Conservation (phyloP, 2,329 filamentous ascomycete species). For the Ceratocystis variospora region DNA sequence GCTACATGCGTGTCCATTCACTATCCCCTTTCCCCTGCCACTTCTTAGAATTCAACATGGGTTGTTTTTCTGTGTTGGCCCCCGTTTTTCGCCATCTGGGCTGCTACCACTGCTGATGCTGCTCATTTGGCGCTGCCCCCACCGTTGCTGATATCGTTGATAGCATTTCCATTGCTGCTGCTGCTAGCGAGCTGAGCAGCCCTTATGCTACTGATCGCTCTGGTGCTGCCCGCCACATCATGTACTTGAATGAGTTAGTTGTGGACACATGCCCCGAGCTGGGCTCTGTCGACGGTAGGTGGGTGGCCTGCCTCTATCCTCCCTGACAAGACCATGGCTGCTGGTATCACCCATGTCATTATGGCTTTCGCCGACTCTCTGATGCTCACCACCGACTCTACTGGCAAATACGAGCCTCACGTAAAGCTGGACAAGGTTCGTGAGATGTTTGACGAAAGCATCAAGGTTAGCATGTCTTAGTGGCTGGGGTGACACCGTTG, state of each 20-base stretch:
- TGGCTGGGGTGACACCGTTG: constrained; percentile 56
- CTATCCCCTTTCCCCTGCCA: background rate
- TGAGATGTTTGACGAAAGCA: constrained; percentile 34
- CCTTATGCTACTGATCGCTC: background rate
- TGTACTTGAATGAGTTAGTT: background rate
- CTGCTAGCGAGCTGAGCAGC: background rate
- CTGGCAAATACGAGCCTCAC: constrained; percentile 38
- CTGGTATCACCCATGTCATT: constrained; percentile 37
- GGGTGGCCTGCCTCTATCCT: background rate
- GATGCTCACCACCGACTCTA: constrained; percentile 33
- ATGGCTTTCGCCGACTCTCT: constrained; percentile 46
- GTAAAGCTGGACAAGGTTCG: constrained; percentile 30
- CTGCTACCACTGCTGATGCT: background rate
- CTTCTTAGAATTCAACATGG: background rate
- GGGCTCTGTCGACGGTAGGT: background rate
- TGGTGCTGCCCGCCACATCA: background rate
- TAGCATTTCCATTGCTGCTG: background rate
- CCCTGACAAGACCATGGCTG: background rate
- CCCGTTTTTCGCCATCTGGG: background rate
- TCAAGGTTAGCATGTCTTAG: constrained; percentile 59
- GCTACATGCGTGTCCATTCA: background rate
- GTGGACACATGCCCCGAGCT: background rate
- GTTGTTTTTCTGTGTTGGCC: background rate
- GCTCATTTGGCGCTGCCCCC: background rate
- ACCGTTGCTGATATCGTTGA: background rate